Percentiles rank a stretch among this genome's conserved stretches.
Evolutionary conservation across 148 eudicot species (phyloP).

Genomic region (Silene latifolia): DNA sequence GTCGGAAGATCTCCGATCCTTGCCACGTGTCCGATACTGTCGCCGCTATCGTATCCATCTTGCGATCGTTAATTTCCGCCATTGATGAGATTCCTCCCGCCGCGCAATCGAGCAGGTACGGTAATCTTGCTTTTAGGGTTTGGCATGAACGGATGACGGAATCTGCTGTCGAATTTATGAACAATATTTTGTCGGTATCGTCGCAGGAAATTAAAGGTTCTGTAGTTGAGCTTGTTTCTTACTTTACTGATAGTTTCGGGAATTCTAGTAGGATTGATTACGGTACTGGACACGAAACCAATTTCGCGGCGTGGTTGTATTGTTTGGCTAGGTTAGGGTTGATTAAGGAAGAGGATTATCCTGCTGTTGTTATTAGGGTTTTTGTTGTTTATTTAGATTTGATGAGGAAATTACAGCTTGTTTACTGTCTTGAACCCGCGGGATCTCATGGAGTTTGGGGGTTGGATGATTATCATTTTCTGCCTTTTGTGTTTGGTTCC

Average conservation of each 20-base stretch:
- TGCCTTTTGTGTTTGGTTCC: constrained; percentile 83
- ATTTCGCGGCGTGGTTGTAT: constrained; percentile 90
- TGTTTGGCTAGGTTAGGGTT: constrained; percentile 69
- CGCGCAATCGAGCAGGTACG: constrained; percentile 53
- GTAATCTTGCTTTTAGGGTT: constrained; percentile 54
- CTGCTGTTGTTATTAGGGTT: constrained; percentile 67
- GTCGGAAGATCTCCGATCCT: constrained; percentile 66
- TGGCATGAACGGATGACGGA: constrained; percentile 57
- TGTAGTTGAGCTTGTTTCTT: constrained; percentile 52
- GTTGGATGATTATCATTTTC: constrained; percentile 86
- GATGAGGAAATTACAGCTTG: constrained; percentile 83
- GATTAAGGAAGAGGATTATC: constrained; percentile 75
- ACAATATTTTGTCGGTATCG: constrained; percentile 24
- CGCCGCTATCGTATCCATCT: constrained; percentile 26
- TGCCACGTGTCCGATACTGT: constrained; percentile 38
- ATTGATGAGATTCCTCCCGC: constrained; percentile 68
- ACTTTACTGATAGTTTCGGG: constrained; percentile 79
- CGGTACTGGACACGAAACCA: constrained; percentile 89
- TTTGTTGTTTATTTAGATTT: constrained; percentile 72
- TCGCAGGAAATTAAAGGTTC: constrained; percentile 34
- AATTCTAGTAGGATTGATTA: constrained; percentile 72
- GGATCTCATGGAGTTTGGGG: constrained; percentile 99
- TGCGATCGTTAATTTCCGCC: constrained; percentile 34
- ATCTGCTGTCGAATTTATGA: constrained; percentile 41
- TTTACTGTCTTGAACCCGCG: constrained; percentile 79